Conservation (phyloP, 2,329 filamentous ascomycete species). For the Fusarium napiforme region DNA sequence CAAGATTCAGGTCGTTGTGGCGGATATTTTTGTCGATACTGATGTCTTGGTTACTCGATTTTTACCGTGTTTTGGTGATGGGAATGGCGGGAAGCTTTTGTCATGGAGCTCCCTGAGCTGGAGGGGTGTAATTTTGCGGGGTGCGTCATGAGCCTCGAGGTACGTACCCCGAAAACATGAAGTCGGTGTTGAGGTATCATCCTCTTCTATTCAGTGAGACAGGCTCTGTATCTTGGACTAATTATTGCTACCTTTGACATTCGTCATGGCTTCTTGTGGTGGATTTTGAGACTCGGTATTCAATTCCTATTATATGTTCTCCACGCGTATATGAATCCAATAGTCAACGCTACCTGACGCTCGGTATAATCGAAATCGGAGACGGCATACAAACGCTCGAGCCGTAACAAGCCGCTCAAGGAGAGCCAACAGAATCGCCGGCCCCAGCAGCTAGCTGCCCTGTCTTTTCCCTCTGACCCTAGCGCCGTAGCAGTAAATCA, state of each 20-base stretch:
- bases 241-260: not conserved
- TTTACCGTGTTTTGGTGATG: constrained; percentile 20
- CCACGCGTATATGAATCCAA: not conserved
- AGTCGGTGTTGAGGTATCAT: not conserved
- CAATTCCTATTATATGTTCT: not conserved
- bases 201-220: not conserved
- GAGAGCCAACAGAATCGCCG: constrained; percentile 10
- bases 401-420: constrained; percentile 31
- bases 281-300: not conserved
- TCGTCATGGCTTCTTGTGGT: not conserved
- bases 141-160: constrained; percentile 12
- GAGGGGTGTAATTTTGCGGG: constrained; percentile 39
- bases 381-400: not conserved
- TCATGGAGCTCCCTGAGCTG: constrained; percentile 32
- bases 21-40: not conserved
- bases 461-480: constrained; percentile 33
- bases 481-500: constrained; percentile 19
- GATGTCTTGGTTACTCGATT: constrained; percentile 4
- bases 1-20: not conserved
- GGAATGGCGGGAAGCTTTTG: constrained; percentile 13
- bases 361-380: constrained; percentile 1
- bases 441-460: constrained; percentile 1
- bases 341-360: not conserved
- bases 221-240: not conserved
- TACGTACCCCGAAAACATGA: constrained; percentile 2